Conservation (phyloP, 257 asterid genomes). For the Solanum etuberosum region DNA sequence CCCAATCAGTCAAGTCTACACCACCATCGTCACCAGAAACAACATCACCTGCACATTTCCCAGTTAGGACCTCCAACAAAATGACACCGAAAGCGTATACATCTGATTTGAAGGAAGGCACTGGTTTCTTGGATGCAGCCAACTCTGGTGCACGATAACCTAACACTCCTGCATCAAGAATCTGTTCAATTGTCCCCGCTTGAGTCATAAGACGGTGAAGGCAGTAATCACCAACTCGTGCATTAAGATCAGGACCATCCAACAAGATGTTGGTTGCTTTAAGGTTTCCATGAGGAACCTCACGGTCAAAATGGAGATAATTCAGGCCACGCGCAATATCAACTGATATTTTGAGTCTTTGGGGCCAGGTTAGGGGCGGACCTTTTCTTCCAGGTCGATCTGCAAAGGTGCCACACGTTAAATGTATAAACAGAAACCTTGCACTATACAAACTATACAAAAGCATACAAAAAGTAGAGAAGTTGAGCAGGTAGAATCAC, state of each 20-base stretch:
- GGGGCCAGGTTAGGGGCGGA: slow-evolving; percentile 74
- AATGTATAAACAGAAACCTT: not conserved
- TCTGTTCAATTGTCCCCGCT: slow-evolving; percentile 80
- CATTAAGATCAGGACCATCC: slow-evolving; percentile 80
- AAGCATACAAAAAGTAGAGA: not conserved
- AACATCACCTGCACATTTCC: slow-evolving; percentile 94
- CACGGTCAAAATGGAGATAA: slow-evolving; percentile 98
- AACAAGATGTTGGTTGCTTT: slow-evolving; percentile 78
- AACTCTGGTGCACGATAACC: slow-evolving; percentile 97
- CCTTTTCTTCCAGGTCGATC: slow-evolving; percentile 94
- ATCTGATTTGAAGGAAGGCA: slow-evolving; percentile 88
- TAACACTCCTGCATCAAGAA: slow-evolving; percentile 86
- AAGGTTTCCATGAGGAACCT: slow-evolving; percentile 89
- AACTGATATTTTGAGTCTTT: slow-evolving; percentile 86
- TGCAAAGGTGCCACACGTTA: slow-evolving; percentile 12
- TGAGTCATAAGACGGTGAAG: slow-evolving; percentile 97
- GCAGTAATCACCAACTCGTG: slow-evolving; percentile 83
- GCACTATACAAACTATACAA: not conserved
- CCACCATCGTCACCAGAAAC: slow-evolving; percentile 87
- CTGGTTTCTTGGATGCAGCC: slow-evolving; percentile 72
- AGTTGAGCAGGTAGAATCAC: not conserved
- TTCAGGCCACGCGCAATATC: slow-evolving; percentile 97
- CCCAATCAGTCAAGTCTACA: slow-evolving; percentile 88
- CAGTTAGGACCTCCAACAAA: slow-evolving; percentile 71
- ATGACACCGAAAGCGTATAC: slow-evolving; percentile 89